These are phyloP conservation scores for Teunomyces aglyptinius DNA, from an alignment of 805 yeast genomes.

Conservation along the genomic window DNA sequence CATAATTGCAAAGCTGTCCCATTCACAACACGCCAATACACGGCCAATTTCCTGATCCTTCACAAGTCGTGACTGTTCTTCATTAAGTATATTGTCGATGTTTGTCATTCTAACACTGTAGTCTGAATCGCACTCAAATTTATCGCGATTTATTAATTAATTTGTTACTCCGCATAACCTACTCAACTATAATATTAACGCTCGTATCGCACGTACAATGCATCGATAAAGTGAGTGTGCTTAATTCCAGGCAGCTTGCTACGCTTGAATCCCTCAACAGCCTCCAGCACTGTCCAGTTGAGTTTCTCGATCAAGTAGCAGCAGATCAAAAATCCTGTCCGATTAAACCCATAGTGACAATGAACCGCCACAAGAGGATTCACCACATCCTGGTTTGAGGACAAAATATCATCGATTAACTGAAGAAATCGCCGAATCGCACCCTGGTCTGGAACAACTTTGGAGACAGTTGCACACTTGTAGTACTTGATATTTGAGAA, in stretches of 20 bases:
- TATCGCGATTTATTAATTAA: too few species aligned
- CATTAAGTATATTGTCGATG: neutral
- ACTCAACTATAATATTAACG: neutral
- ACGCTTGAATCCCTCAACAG: constrained; percentile 54
- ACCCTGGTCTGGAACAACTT: constrained; percentile 64
- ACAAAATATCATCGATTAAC: constrained; percentile 48
- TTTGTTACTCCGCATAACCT: too few species aligned
- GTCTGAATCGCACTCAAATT: too few species aligned
- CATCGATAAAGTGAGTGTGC: constrained; percentile 76
- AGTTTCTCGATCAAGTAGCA: constrained; percentile 62
- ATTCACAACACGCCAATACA: constrained; percentile 44
- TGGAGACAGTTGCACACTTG: constrained; percentile 76
- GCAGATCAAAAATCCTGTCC: constrained; percentile 74
- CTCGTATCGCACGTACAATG: constrained; percentile 63
- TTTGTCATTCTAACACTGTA: neutral
- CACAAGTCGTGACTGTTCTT: constrained; percentile 26
- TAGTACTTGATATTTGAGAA: constrained; percentile 56
- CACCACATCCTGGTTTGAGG: constrained; percentile 15
- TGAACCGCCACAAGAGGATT: constrained; percentile 58
- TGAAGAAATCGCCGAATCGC: constrained; percentile 57
- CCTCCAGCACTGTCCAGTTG: constrained; percentile 60
- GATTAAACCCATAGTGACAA: constrained; percentile 79
- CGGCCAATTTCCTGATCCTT: constrained; percentile 57
- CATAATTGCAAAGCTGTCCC: constrained; percentile 56
- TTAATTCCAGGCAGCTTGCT: constrained; percentile 72